Evolutionary conservation across 108 stramenopile genomes (phyloP).

Genomic region (Pseudonitzschia multistriata): DNA sequence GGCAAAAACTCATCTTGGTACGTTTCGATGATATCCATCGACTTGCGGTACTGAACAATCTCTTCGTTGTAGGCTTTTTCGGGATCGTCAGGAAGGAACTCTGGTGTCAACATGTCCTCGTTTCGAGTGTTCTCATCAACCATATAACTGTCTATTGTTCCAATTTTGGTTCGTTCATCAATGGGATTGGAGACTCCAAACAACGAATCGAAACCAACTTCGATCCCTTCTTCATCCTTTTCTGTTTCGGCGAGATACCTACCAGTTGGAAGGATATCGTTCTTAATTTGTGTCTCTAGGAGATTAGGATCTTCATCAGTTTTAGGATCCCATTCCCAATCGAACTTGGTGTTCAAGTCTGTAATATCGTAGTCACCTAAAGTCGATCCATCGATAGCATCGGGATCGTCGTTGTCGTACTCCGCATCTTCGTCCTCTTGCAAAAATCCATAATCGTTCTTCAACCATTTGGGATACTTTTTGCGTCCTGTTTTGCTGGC

Average conservation of each 20-base stretch:
- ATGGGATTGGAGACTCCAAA: slow-evolving; percentile 76
- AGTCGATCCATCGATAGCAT: slow-evolving; percentile 61
- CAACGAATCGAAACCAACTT: slow-evolving; percentile 71
- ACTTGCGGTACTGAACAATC: slow-evolving; percentile 61
- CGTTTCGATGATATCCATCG: slow-evolving; percentile 70
- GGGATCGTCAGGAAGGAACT: slow-evolving; percentile 60
- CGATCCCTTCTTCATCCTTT: slow-evolving; percentile 78
- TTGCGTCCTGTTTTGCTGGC: slow-evolving; percentile 16
- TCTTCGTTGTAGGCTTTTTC: slow-evolving; percentile 67
- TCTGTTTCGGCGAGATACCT: slow-evolving; percentile 41
- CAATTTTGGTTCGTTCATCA: slow-evolving; percentile 69
- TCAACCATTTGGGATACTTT: slow-evolving; percentile 28
- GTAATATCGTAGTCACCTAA: slow-evolving; percentile 65
- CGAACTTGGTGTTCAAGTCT: slow-evolving; percentile 57
- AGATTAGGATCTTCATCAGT: slow-evolving; percentile 65
- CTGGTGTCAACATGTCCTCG: slow-evolving; percentile 51
- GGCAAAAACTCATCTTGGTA: slow-evolving; percentile 72
- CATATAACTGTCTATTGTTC: slow-evolving; percentile 67
- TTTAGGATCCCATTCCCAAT: slow-evolving; percentile 74
- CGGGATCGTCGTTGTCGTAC: slow-evolving; percentile 58
- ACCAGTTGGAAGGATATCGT: slow-evolving; percentile 15
- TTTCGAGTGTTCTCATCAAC: slow-evolving; percentile 62
- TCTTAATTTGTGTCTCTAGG: slow-evolving; percentile 3
- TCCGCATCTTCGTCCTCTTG: slow-evolving; percentile 34
- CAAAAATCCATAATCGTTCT: slow-evolving; percentile 34